Evolutionary conservation across 2,329 filamentous ascomycete genomes (phyloP).

Genomic region (Talaromyces marneffei): DNA sequence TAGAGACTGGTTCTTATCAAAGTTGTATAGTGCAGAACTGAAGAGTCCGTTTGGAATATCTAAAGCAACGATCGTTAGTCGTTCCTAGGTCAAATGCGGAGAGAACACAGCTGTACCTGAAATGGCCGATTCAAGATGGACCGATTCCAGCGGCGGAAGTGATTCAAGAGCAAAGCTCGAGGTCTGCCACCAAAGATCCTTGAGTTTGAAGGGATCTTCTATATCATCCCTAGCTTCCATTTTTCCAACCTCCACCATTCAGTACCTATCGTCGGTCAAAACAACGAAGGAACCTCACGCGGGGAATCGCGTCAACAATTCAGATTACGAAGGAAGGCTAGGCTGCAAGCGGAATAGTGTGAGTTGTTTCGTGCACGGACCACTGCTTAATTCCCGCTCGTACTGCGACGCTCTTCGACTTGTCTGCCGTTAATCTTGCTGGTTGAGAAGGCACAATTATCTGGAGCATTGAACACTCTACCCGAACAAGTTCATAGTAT

Average conservation of each 20-base stretch:
- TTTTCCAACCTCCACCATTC: not conserved
- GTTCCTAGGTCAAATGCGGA: not conserved
- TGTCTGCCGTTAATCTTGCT: not conserved
- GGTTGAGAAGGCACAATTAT: not conserved
- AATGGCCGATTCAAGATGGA: slow-evolving; percentile 26
- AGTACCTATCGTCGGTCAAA: not conserved
- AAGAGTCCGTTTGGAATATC: slow-evolving; percentile 25
- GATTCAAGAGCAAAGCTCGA: slow-evolving; percentile 34
- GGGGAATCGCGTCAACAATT: slow-evolving; percentile 6
- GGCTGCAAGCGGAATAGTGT: slow-evolving; percentile 15
- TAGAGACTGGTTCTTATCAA: slow-evolving; percentile 23
- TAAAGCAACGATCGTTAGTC: slow-evolving; percentile 10
- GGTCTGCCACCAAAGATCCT: slow-evolving; percentile 36
- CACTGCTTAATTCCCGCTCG: slow-evolving; percentile 26
- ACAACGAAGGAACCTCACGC: not conserved
- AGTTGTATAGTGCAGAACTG: slow-evolving; percentile 18
- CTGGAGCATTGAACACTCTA: not conserved
- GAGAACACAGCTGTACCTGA: slow-evolving; percentile 9
- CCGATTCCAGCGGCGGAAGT: slow-evolving; percentile 31
- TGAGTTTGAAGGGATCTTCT: slow-evolving; percentile 31
- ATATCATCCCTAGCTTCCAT: slow-evolving; percentile 18
- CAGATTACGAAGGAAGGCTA: slow-evolving; percentile 13
- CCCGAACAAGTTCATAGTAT: not conserved
- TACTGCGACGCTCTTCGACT: not conserved
- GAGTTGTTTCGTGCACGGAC: slow-evolving; percentile 19